These are phyloP conservation scores for Nakazawaea wickerhamii DNA, from an alignment of 805 yeast species.

Conservation along the genomic window DNA sequence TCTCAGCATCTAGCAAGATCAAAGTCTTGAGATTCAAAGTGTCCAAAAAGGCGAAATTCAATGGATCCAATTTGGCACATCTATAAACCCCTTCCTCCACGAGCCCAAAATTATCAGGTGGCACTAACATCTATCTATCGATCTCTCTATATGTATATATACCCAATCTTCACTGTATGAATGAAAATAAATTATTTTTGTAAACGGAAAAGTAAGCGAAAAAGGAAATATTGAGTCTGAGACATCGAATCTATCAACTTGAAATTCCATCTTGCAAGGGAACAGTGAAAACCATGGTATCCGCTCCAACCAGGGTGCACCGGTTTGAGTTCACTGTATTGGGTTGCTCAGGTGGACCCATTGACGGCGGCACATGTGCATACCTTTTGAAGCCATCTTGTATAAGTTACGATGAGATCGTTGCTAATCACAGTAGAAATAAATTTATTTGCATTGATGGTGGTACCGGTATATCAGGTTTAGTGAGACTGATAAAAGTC, in stretches of 20 bases:
- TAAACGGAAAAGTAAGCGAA: neutral
- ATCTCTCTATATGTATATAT: neutral
- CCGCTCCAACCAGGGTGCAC: neutral
- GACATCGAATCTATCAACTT: neutral
- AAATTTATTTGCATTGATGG: slow-evolving; percentile 66
- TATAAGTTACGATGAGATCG: slow-evolving; percentile 34
- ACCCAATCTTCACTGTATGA: neutral
- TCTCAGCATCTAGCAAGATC: slow-evolving; percentile 76
- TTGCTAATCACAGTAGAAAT: slow-evolving; percentile 22
- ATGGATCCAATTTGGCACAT: slow-evolving; percentile 71
- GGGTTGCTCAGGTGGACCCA: slow-evolving; percentile 86
- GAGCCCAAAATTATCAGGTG: slow-evolving; percentile 88
- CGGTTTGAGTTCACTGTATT: slow-evolving; percentile 56
- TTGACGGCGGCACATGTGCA: slow-evolving; percentile 65
- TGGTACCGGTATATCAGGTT: slow-evolving; percentile 62
- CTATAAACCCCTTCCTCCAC: slow-evolving; percentile 87
- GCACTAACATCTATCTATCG: slow-evolving; percentile 58
- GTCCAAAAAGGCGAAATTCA: slow-evolving; percentile 71
- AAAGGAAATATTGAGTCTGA: neutral
- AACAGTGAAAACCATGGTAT: neutral
- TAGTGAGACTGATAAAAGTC: slow-evolving; percentile 38
- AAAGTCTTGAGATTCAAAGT: slow-evolving; percentile 67
- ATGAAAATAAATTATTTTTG: neutral
- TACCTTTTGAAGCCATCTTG: slow-evolving; percentile 55
- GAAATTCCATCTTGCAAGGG: neutral